Percentiles rank a stretch among this genome's conserved stretches.
Evolutionary conservation across 169 alveolate genomes (phyloP).

Genomic region (Miamiensis avidus): DNA sequence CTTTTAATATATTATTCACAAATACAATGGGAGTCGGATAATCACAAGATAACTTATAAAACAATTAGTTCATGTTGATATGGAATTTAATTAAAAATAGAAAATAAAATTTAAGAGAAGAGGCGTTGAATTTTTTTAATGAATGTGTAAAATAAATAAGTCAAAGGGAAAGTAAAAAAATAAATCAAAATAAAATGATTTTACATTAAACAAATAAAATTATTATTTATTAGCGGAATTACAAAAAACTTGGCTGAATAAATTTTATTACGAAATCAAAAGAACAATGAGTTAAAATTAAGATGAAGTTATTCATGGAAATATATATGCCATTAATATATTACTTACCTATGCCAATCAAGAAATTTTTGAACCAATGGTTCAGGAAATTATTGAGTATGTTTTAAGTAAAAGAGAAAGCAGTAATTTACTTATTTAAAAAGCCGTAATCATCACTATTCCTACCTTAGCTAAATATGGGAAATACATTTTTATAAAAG

Average conservation of each 20-base stretch:
- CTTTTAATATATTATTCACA: conserved; percentile 54
- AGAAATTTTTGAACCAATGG: conserved; percentile 18
- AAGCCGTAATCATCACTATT: conserved; percentile 41
- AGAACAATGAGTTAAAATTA: conserved; percentile 33
- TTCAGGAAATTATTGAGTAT: conserved; percentile 20
- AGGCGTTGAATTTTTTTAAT: conserved; percentile 57
- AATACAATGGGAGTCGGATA: conserved; percentile 32
- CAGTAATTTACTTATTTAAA: conserved; percentile 17
- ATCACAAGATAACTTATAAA: neutral
- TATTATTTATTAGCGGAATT: conserved; percentile 9
- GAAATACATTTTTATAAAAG: neutral
- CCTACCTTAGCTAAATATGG: conserved; percentile 51
- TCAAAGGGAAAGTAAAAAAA: conserved; percentile 47
- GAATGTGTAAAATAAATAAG: conserved; percentile 43
- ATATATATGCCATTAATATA: conserved; percentile 35
- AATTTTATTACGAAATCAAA: conserved; percentile 24
- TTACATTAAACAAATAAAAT: neutral
- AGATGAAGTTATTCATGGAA: conserved; percentile 50
- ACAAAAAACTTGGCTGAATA: conserved; percentile 20
- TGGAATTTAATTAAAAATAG: conserved; percentile 40
- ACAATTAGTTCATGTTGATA: neutral
- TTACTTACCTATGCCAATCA: conserved; percentile 36
- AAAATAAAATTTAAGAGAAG: conserved; percentile 53
- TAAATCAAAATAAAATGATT: conserved; percentile 13
- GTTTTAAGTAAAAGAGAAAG: conserved; percentile 36